Base-by-base conservation (phyloP, 2,329 filamentous ascomycete species). In the Botrytis pseudocinerea region DNA sequence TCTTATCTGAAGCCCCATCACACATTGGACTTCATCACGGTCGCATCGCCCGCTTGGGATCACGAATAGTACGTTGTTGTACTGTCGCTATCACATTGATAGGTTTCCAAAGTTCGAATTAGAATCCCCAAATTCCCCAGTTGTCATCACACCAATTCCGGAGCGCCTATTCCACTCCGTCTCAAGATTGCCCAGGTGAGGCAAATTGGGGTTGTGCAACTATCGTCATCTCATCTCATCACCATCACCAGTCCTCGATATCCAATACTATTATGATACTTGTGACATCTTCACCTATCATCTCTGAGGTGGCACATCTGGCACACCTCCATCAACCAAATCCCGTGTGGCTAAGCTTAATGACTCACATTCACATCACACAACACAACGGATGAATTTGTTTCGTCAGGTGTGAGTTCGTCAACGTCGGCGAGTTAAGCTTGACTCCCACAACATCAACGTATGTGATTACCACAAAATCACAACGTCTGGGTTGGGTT, bases 141-240 rank as follows among this genome's bases (percentile, higher is more conserved):
- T 28, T 57, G 16, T 44, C 16, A 54, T 57, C 35, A 42, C 65
- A 68, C 64, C 22, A 28, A 42, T 14, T 2, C 51, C 65, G 65
- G 65, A 68, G 65, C 48, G n/a, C 32, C n/a, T 9, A 57, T 5
- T 68, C 38, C n/a, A 40, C 25, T 68, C 65, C 25, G 64, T 38
- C 14, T 40, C 4, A 28, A 40, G 46, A 20, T 38, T 38, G 9
- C 14, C 14, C 28, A n/a, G 32, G 12, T 22, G 20, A 57, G 14
- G 48, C 64, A 28, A 68, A 42, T 9, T 32, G 5, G n/a, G 5
- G 32, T 51, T 25, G 44, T 20, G 40, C 63, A 51, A 38, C 22
- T 51, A 66, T 51, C 63, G 22, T 51, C 65, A 57, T 68, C 64
- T 68, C 48, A 68, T 68, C 65, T 57, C 65, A 32, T 42, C 65